phyloP scores from a whole-genome alignment of 176 grass and related monocot species.

The Leersia perrieri region DNA sequence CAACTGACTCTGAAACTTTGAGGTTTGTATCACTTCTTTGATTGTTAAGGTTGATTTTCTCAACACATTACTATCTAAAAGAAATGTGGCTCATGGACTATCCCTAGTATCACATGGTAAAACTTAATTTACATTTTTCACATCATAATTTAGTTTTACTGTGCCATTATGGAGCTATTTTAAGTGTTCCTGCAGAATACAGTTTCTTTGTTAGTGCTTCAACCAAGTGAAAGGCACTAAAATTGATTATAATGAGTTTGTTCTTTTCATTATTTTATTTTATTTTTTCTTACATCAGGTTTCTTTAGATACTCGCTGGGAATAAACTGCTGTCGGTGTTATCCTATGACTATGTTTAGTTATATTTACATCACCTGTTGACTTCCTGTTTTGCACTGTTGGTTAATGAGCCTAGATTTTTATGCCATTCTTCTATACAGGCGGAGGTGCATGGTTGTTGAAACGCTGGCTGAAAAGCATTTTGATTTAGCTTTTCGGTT shows the following conservation, averaged over 20 bases:
- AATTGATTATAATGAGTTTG: neutral
- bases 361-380: neutral
- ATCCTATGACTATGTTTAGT: constrained; percentile 2
- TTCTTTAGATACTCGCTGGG: constrained; percentile 1
- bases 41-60: constrained; percentile 11
- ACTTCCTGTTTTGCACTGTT: neutral
- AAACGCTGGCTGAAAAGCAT: constrained; percentile 90
- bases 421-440: constrained; percentile 40
- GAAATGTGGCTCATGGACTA: neutral
- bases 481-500: constrained; percentile 93
- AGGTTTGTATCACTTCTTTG: constrained; percentile 55
- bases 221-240: neutral
- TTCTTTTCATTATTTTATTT: neutral
- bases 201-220: neutral
- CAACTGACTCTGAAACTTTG: constrained; percentile 83
- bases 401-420: neutral
- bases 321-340: neutral
- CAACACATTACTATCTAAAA: constrained; percentile 21
- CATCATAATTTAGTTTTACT: constrained; percentile 25
- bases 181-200: neutral
- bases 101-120: neutral
- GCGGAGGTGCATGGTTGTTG: constrained; percentile 88
- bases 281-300: neutral
- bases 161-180: neutral
- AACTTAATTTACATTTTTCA: constrained; percentile 9